Conservation (phyloP, 352 stramenopile genomes). For the Phytopythium aichiense region DNA sequence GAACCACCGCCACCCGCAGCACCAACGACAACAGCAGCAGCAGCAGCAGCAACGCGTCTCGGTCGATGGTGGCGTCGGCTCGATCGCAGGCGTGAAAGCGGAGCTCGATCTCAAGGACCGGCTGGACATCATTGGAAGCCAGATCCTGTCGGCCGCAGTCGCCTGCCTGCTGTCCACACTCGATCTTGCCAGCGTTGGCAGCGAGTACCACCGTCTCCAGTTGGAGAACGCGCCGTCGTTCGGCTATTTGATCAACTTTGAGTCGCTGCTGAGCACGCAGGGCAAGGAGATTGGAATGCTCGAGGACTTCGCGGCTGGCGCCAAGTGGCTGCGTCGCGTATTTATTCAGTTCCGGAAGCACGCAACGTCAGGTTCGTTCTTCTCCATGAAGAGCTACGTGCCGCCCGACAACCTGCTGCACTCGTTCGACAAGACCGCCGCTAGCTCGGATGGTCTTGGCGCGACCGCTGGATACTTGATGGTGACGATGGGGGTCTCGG, state of each 20-base stretch:
- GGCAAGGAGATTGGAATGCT: slow-evolving; percentile 96
- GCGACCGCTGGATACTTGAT: slow-evolving; percentile 37
- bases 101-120: slow-evolving; percentile 71
- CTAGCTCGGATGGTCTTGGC: not conserved
- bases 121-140: slow-evolving; percentile 63
- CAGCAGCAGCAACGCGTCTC: slow-evolving; percentile 10
- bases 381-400: slow-evolving; percentile 56
- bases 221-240: slow-evolving; percentile 48
- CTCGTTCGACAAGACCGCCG: slow-evolving; percentile 1
- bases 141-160: slow-evolving; percentile 66
- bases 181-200: slow-evolving; percentile 56
- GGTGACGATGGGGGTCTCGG: slow-evolving; percentile 59
- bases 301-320: slow-evolving; percentile 82
- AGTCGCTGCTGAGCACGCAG: slow-evolving; percentile 87
- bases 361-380: slow-evolving; percentile 34
- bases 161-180: slow-evolving; percentile 67
- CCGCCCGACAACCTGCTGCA: slow-evolving; percentile 18
- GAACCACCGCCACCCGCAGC: slow-evolving; percentile 1
- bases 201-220: slow-evolving; percentile 51
- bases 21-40: slow-evolving; percentile 8
- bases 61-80: slow-evolving; percentile 24
- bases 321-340: slow-evolving; percentile 76
- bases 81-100: slow-evolving; percentile 50
- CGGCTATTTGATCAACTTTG: slow-evolving; percentile 77
- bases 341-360: slow-evolving; percentile 73